These are phyloP conservation scores for Fusarium pilosicola DNA, from an alignment of 2,329 filamentous ascomycete species.

Conservation along the genomic window DNA sequence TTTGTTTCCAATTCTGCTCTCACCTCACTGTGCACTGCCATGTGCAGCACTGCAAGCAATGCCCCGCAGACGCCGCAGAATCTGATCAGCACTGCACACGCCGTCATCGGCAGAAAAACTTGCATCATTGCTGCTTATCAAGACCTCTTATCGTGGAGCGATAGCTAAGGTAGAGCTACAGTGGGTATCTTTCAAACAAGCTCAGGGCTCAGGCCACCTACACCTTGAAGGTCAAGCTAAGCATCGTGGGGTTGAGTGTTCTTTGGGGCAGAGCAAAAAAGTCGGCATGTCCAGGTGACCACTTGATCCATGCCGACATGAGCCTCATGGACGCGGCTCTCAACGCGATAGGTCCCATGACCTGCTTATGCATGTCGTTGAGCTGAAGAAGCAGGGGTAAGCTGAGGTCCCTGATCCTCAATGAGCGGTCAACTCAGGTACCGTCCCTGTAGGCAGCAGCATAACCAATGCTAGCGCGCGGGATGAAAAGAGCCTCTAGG, in stretches of 20 bases:
- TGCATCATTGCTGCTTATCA: constrained; percentile 10
- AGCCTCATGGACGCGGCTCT: constrained; percentile 25
- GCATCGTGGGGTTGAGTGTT: constrained; percentile 21
- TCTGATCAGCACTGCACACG: constrained; percentile 3
- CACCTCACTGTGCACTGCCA: background rate
- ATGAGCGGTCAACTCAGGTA: constrained; percentile 28
- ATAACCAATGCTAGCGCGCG: constrained; percentile 1
- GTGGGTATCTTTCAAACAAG: constrained; percentile 18
- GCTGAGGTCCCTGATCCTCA: constrained; percentile 4
- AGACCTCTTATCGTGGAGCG: background rate
- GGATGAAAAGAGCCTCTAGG: background rate
- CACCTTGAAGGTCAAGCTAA: constrained; percentile 11
- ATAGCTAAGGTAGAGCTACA: constrained; percentile 7
- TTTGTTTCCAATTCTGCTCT: background rate
- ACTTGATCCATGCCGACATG: constrained; percentile 15
- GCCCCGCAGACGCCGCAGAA: background rate
- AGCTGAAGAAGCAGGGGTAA: constrained; percentile 31
- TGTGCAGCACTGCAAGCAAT: background rate
- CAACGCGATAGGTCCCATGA: constrained; percentile 17
- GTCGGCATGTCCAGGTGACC: constrained; percentile 17
- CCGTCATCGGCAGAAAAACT: constrained; percentile 10
- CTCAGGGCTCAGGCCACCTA: background rate
- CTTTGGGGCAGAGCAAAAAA: constrained; percentile 1
- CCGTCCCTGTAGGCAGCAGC: constrained; percentile 15
- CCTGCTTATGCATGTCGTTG: background rate